A percentile compares a stretch with the other conserved stretches of the same genome.
phyloP scores from a whole-genome alignment of 129 eudicot genomes.

The Sambucus nigra region DNA sequence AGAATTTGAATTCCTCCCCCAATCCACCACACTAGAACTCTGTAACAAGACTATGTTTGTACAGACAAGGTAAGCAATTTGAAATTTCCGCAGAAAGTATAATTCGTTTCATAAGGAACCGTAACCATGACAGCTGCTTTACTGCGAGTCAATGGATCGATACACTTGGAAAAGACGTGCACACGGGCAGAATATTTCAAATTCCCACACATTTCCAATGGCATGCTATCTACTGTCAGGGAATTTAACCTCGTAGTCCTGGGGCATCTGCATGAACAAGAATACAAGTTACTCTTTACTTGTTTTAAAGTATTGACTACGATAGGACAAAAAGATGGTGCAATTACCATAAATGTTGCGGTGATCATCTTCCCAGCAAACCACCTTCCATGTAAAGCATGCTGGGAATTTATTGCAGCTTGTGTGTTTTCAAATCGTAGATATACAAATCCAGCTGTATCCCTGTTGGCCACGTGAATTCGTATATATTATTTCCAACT shows the following conservation, averaged over 20 bases:
- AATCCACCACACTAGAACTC: too few relatives aligned
- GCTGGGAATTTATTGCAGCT: conserved; percentile 65
- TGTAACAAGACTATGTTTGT: too few relatives aligned
- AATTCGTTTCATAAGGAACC: too few relatives aligned
- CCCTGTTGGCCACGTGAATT: conserved; percentile 29
- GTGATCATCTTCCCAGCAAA: conserved; percentile 94
- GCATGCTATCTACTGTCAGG: conserved; percentile 41
- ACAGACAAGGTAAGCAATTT: too few relatives aligned
- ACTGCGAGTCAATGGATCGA: too few relatives aligned
- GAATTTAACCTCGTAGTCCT: conserved; percentile 56
- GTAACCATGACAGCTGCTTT: too few relatives aligned
- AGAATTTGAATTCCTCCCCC: too few relatives aligned
- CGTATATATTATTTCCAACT: not conserved
- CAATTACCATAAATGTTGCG: conserved; percentile 63
- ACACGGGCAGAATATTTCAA: not conserved
- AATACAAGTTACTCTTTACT: not conserved
- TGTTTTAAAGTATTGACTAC: not conserved
- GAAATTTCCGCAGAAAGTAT: too few relatives aligned
- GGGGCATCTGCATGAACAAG: conserved; percentile 34
- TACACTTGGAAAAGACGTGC: too few relatives aligned
- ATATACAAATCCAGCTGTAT: conserved; percentile 70
- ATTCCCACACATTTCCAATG: not conserved
- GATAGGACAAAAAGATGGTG: not conserved
- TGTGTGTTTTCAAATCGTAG: conserved; percentile 57
- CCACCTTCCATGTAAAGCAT: conserved; percentile 83